phyloP scores from a whole-genome alignment of 163 green algal genomes.

The Chloromonas sp. region DNA sequence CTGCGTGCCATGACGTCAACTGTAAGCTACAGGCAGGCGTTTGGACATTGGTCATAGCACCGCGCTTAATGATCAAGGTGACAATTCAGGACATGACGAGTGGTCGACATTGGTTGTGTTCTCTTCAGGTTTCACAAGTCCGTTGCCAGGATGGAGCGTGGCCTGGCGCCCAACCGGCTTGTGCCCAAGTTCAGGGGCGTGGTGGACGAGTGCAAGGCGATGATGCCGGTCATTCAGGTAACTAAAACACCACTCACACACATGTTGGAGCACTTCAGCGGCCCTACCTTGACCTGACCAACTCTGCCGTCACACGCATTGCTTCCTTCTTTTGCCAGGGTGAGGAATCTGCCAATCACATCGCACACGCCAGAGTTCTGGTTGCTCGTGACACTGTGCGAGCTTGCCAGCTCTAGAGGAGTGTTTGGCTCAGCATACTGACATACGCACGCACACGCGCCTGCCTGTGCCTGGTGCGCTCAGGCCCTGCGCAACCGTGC shows the following conservation, averaged over 20 bases:
- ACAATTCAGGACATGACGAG: too few species aligned
- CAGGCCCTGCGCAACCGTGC: slow-evolving; percentile 55
- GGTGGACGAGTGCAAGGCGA: slow-evolving; percentile 52
- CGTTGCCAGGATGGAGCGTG: slow-evolving; percentile 62
- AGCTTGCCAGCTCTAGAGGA: background rate
- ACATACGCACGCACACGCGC: background rate
- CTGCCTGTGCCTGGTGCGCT: background rate
- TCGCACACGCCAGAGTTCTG: too few species aligned
- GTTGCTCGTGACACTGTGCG: too few species aligned
- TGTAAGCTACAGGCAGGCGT: too few species aligned
- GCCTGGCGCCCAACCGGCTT: slow-evolving; percentile 65
- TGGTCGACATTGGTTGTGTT: background rate
- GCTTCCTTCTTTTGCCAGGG: too few species aligned
- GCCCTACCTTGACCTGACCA: too few species aligned
- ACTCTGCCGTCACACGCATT: too few species aligned
- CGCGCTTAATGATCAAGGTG: too few species aligned
- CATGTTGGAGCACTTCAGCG: too few species aligned
- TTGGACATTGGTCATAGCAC: too few species aligned
- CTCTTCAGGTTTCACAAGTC: slow-evolving; percentile 46
- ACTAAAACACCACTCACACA: background rate
- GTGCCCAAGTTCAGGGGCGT: slow-evolving; percentile 46
- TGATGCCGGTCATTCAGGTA: slow-evolving; percentile 40
- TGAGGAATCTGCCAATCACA: too few species aligned
- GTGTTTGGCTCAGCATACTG: background rate
- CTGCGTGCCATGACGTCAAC: too few species aligned